Base-by-base conservation (phyloP, 192 early-diverging fungal genomes). In the Linnemannia hyalina region DNA sequence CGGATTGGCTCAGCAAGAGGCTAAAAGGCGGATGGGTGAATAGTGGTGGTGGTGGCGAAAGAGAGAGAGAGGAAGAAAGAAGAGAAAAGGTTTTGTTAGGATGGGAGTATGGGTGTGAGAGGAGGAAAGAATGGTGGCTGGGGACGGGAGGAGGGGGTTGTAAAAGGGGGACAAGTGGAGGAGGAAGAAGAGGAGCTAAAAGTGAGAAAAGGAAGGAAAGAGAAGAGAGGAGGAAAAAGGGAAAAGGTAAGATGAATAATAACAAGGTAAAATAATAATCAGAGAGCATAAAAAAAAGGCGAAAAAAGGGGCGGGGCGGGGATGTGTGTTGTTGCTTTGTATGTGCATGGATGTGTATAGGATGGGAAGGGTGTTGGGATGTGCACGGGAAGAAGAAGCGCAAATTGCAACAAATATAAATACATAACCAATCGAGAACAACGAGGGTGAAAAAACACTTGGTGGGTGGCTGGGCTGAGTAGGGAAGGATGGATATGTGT, bases 181-280 rank as follows among this genome's bases (percentile, higher is more conserved):
- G 52, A 13, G 18, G 57, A 72, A 22, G 46, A 54, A 35, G 65
- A 70, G 36, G 74, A 42, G 54, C 9, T 46, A 73, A n/a, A 57
- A 69, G 22, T 32, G 29, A 2, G 26, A 29, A 23, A 74, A 69
- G 63, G 26, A 55, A 71, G 70, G 29, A 81, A 75, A 40, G 38
- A 40, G 38, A 63, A 23, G 26, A 42, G 75, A 52, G 6, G 35
- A 35, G 11, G 32, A 15, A 35, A 49, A 73, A 32, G 36, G 32
- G 32, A 38, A 70, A 29, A 38, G 26, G 13, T 36, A 35, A 29
- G 36, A 8, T 0, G 8, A 70, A 32, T 68, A 68, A 15, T 1
- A 68, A n/a, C 29, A 68, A 32, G 29, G 41, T 18, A 41, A 13
- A 41, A 13, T 20, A 71, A 16, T 13, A 42, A 71, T 18, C 0